A percentile compares a stretch with the other conserved stretches of the same genome.
Evolutionary conservation across 1,139 yeast species (phyloP).

Genomic region (Zygosaccharomyces pseudobailii): DNA sequence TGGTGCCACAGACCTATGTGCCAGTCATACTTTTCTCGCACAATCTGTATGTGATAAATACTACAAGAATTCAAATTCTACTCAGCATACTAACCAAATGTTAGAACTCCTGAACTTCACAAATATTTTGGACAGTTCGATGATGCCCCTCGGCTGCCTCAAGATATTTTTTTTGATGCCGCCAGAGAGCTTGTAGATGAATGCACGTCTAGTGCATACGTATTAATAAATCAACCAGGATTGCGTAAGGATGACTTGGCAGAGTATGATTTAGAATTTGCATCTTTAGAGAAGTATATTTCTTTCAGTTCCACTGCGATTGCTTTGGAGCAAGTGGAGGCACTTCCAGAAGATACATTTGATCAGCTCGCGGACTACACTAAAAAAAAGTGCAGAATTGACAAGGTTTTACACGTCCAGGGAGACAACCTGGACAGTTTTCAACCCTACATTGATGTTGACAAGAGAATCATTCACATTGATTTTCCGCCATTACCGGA

Average conservation of each 20-base stretch:
- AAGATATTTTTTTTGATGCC: slow-evolving; percentile 43
- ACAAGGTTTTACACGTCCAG: slow-evolving; percentile 16
- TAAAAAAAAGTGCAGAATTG: slow-evolving; percentile 22
- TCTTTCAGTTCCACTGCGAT: slow-evolving; percentile 59
- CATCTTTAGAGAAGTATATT: slow-evolving; percentile 50
- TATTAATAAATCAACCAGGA: slow-evolving; percentile 70
- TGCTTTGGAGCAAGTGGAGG: slow-evolving; percentile 32
- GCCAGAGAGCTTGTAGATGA: slow-evolving; percentile 48
- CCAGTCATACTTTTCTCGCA: slow-evolving; percentile 31
- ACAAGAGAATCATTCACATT: slow-evolving; percentile 55
- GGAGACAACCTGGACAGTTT: slow-evolving; percentile 23
- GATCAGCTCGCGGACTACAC: slow-evolving; percentile 22
- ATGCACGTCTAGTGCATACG: slow-evolving; percentile 67
- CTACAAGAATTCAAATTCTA: not conserved
- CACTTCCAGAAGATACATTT: slow-evolving; percentile 36
- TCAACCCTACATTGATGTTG: slow-evolving; percentile 50
- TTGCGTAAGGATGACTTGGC: slow-evolving; percentile 53
- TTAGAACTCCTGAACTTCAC: slow-evolving; percentile 24
- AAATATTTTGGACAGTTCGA: slow-evolving; percentile 20
- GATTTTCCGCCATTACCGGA: slow-evolving; percentile 49
- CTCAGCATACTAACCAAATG: slow-evolving; percentile 3
- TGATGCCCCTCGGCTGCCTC: slow-evolving; percentile 18
- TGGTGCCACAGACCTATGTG: slow-evolving; percentile 15
- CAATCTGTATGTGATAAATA: slow-evolving; percentile 19
- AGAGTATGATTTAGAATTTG: slow-evolving; percentile 43